Percentiles rank a stretch among this genome's conserved stretches.
Conservation (phyloP, 108 stramenopile genomes). For the Parmales sp. region DNA sequence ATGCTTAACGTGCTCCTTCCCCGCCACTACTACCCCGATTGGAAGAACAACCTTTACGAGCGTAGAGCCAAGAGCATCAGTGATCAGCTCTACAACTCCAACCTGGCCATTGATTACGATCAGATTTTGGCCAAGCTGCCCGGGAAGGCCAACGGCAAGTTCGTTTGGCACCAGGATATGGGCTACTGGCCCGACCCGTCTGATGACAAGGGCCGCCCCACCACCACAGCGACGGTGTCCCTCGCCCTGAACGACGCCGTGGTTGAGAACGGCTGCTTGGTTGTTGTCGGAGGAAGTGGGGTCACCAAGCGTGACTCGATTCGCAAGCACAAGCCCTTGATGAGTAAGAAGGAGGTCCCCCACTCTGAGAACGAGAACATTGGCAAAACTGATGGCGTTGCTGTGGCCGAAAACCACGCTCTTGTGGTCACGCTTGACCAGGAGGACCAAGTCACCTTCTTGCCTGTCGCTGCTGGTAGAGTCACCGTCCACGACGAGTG, state of each 20-base stretch:
- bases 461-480: conserved; percentile 33
- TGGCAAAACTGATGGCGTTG: no score
- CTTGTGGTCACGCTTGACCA: conserved; percentile 32
- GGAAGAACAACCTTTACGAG: conserved; percentile 42
- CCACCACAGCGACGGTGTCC: conserved; percentile 46
- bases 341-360: no score
- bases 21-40: conserved; percentile 36
- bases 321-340: conserved; percentile 8
- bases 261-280: conserved; percentile 49
- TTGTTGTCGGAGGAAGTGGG: conserved; percentile 42
- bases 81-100: conserved; percentile 35
- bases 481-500: conserved; percentile 54
- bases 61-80: conserved; percentile 33
- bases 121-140: conserved; percentile 45
- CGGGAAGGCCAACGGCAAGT: conserved; percentile 24
- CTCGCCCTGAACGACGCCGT: conserved; percentile 47
- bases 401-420: conserved; percentile 50
- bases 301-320: conserved; percentile 20
- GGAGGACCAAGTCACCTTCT: conserved; percentile 26
- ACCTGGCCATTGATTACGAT: conserved; percentile 47
- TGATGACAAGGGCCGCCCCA: conserved; percentile 29
- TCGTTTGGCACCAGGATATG: conserved; percentile 41
- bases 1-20: conserved; percentile 56
- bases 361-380: no score
- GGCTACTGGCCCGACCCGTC: conserved; percentile 41